Conservation (phyloP, 1,284 basidiomycete genomes). For the Meira miltonrushii region DNA sequence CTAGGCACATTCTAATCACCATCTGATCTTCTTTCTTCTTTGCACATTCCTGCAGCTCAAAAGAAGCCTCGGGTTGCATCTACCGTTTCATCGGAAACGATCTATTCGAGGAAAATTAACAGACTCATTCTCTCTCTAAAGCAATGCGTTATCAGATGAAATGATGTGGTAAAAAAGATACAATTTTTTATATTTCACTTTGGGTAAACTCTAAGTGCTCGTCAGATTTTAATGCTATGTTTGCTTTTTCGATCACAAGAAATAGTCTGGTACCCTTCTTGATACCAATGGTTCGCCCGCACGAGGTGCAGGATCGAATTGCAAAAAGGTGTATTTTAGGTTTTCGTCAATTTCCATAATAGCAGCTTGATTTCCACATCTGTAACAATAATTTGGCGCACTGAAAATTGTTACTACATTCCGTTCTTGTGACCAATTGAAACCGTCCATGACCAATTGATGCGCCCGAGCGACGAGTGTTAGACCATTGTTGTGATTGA, state of each 20-base stretch:
- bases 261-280: conserved; percentile 84
- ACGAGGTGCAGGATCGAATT: conserved; percentile 97
- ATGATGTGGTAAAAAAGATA: too few relatives aligned
- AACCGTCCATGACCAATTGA: conserved; percentile 90
- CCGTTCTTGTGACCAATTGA: conserved; percentile 95
- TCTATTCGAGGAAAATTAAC: too few relatives aligned
- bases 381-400: conserved; percentile 82
- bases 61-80: too few relatives aligned
- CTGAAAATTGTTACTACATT: conserved; percentile 99
- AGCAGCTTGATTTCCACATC: conserved; percentile 98
- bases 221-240: background rate
- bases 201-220: background rate
- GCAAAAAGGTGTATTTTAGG: conserved; percentile 86
- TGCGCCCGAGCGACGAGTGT: conserved; percentile 68
- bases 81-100: too few relatives aligned
- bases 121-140: too few relatives aligned
- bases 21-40: too few relatives aligned
- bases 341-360: conserved; percentile 99
- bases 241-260: conserved; percentile 22
- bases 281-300: conserved; percentile 97
- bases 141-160: too few relatives aligned
- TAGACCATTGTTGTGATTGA: conserved; percentile 98
- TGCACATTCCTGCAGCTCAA: too few relatives aligned
- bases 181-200: conserved; percentile 5
- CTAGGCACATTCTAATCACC: too few relatives aligned